A percentile compares a stretch with the other conserved stretches of the same genome.
These are phyloP conservation scores for Paracorniculantispora psalliotae DNA, from an alignment of 2,329 filamentous ascomycete genomes.

Conservation along the genomic window DNA sequence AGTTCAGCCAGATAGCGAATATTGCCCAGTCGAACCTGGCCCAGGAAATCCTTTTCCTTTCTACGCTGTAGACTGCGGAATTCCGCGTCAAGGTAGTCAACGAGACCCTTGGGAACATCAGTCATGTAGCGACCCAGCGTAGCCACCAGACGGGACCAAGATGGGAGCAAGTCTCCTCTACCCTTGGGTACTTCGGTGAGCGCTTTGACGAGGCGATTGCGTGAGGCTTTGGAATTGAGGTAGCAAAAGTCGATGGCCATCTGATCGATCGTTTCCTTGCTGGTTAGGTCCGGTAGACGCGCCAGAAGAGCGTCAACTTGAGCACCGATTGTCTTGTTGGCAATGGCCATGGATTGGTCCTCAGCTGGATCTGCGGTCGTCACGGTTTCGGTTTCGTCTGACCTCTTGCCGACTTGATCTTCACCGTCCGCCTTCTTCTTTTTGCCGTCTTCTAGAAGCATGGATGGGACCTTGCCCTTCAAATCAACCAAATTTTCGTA, in stretches of 20 bases:
- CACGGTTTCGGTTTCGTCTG: constrained; percentile 47
- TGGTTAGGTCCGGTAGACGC: constrained; percentile 84
- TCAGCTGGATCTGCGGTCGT: constrained; percentile 54
- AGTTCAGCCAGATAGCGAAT: constrained; percentile 96
- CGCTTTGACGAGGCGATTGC: constrained; percentile 88
- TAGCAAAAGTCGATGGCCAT: constrained; percentile 96
- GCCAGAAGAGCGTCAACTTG: constrained; percentile 89
- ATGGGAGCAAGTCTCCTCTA: constrained; percentile 81
- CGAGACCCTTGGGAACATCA: constrained; percentile 87
- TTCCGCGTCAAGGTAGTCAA: constrained; percentile 90
- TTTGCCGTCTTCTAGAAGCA: constrained; percentile 88
- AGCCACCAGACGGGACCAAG: constrained; percentile 88
- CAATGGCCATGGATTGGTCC: constrained; percentile 88
- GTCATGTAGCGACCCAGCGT: constrained; percentile 91
- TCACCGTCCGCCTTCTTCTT: constrained; percentile 85
- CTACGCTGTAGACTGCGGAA: constrained; percentile 94
- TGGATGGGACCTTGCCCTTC: constrained; percentile 90
- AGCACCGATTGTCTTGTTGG: constrained; percentile 94
- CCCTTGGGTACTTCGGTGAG: constrained; percentile 94
- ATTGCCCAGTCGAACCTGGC: constrained; percentile 87
- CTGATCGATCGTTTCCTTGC: constrained; percentile 87
- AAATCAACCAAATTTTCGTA: constrained; percentile 96
- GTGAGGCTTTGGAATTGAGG: constrained; percentile 94
- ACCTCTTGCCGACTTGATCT: constrained; percentile 75
- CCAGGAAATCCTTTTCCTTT: constrained; percentile 95